These are phyloP conservation scores for Babesia divergens DNA, from an alignment of 169 alveolate genomes.

Conservation along the genomic window DNA sequence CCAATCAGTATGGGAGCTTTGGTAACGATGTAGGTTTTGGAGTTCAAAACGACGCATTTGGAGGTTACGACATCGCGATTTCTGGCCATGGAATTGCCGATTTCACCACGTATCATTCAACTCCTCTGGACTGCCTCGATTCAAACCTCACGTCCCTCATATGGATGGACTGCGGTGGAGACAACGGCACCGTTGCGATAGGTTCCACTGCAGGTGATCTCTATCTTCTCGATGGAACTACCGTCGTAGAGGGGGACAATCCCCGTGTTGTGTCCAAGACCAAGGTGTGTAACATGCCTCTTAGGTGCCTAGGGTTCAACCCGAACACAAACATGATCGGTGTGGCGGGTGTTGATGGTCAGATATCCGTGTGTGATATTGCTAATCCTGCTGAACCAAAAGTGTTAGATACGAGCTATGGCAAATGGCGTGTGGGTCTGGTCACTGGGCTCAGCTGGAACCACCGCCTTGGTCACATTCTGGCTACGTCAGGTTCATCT, in stretches of 20 bases:
- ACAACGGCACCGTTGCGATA: slow-evolving; percentile 24
- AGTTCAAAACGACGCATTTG: slow-evolving; percentile 17
- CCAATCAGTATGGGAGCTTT: slow-evolving; percentile 12
- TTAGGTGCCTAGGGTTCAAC: slow-evolving; percentile 40
- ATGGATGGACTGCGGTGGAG: slow-evolving; percentile 45
- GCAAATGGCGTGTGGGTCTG: slow-evolving; percentile 64
- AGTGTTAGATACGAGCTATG: slow-evolving; percentile 49
- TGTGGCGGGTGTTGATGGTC: slow-evolving; percentile 63
- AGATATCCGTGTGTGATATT: slow-evolving; percentile 41
- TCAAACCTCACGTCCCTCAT: slow-evolving; percentile 26
- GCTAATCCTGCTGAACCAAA: slow-evolving; percentile 24
- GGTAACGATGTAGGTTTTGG: slow-evolving; percentile 24
- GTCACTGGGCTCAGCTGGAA: slow-evolving; percentile 76
- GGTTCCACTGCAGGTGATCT: slow-evolving; percentile 55
- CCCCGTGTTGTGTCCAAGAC: slow-evolving; percentile 14
- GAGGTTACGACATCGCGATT: slow-evolving; percentile 11
- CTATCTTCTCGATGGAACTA: slow-evolving; percentile 32
- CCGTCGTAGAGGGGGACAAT: slow-evolving; percentile 22
- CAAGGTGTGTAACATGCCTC: slow-evolving; percentile 42
- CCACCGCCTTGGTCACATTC: slow-evolving; percentile 76
- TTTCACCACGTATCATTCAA: slow-evolving; percentile 40
- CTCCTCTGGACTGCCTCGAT: slow-evolving; percentile 5
- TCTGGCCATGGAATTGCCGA: slow-evolving; percentile 47
- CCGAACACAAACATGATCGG: slow-evolving; percentile 57
- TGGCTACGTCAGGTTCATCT: slow-evolving; percentile 72